These are phyloP conservation scores for Aspergillus neoniger DNA, from an alignment of 2,329 filamentous ascomycete species.

Conservation along the genomic window DNA sequence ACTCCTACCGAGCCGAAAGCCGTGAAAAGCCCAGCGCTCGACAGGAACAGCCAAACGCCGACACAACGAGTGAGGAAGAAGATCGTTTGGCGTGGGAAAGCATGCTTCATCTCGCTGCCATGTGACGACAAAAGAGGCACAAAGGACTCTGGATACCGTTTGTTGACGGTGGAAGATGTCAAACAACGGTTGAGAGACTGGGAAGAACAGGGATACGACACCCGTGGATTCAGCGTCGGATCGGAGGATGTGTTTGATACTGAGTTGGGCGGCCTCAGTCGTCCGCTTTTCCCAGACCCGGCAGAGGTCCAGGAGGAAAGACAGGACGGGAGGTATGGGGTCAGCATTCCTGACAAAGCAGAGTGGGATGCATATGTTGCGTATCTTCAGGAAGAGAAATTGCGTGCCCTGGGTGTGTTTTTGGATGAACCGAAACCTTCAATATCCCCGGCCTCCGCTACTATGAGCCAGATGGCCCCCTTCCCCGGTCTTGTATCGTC, in stretches of 20 bases:
- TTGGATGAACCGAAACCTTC: conserved; percentile 70
- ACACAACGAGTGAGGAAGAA: conserved; percentile 62
- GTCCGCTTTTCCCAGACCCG: conserved; percentile 46
- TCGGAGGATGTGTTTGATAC: conserved; percentile 29
- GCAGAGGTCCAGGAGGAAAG: conserved; percentile 40
- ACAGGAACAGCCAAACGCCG: conserved; percentile 28
- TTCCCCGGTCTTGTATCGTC: conserved; percentile 79
- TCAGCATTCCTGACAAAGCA: conserved; percentile 49
- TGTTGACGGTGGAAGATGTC: conserved; percentile 44
- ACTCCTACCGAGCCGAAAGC: conserved; percentile 14
- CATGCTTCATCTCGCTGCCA: conserved; percentile 70
- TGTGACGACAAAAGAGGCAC: conserved; percentile 66
- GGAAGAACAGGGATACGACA: conserved; percentile 47
- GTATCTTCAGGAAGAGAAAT: conserved; percentile 83
- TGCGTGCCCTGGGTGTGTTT: conserved; percentile 86
- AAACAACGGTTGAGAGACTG: conserved; percentile 42
- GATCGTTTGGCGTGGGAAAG: conserved; percentile 73
- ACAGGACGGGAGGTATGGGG: conserved; percentile 33
- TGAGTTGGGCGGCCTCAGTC: conserved; percentile 46
- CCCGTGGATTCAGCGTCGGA: conserved; percentile 43
- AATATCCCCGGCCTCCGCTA: conserved; percentile 66
- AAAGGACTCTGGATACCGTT: conserved; percentile 36
- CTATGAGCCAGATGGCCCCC: conserved; percentile 68
- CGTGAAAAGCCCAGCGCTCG: conserved; percentile 18
- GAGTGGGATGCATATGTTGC: conserved; percentile 79